Evolutionary conservation across 371 early-diverging fungal genomes (phyloP).

Genomic region (Mucor circinelloides): DNA sequence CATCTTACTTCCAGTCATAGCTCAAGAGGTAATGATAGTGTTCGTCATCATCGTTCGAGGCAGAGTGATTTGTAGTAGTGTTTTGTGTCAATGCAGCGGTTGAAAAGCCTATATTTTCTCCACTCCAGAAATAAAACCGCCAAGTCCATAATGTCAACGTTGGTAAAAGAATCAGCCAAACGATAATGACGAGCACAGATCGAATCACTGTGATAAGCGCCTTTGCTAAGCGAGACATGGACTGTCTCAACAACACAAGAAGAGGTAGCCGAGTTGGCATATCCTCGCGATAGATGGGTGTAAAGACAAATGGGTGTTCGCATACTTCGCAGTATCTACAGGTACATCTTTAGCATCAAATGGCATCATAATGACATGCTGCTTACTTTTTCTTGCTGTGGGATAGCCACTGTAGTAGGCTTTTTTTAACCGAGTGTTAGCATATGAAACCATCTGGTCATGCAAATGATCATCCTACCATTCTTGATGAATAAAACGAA

Average conservation of each 20-base stretch:
- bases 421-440: slow-evolving; percentile 14
- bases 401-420: slow-evolving; percentile 84
- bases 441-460: background rate
- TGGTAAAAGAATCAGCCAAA: slow-evolving; percentile 86
- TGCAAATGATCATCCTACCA: slow-evolving; percentile 35
- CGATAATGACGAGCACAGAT: slow-evolving; percentile 55
- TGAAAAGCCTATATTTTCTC: slow-evolving; percentile 37
- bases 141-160: slow-evolving; percentile 79
- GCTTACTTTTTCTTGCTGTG: slow-evolving; percentile 78
- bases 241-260: slow-evolving; percentile 53
- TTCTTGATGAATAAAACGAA: slow-evolving; percentile 74
- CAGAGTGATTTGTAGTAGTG: background rate
- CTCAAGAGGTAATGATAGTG: background rate
- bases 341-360: background rate
- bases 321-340: slow-evolving; percentile 84
- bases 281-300: slow-evolving; percentile 71
- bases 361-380: no score
- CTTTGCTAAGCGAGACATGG: slow-evolving; percentile 38
- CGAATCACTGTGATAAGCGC: slow-evolving; percentile 29
- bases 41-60: background rate
- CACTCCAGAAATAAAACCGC: slow-evolving; percentile 80
- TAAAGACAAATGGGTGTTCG: slow-evolving; percentile 75
- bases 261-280: slow-evolving; percentile 71
- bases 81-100: background rate
- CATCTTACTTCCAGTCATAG: slow-evolving; percentile 12